phyloP scores from a whole-genome alignment of 2,329 filamentous ascomycete species.

The Xylariaceae sp. region DNA sequence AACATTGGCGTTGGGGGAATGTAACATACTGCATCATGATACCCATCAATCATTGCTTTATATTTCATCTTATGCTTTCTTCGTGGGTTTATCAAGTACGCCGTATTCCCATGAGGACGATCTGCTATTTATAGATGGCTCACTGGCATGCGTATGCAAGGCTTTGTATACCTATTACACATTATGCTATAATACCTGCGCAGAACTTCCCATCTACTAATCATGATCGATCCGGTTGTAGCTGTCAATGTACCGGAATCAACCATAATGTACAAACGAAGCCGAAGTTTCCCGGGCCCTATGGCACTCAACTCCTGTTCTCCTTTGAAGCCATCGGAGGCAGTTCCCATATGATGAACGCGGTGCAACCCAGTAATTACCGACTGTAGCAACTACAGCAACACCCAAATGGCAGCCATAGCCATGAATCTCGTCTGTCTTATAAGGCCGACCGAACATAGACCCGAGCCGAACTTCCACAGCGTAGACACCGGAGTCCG shows the following conservation, averaged over 20 bases:
- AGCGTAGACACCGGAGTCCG: no score
- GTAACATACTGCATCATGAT: slow-evolving; percentile 11
- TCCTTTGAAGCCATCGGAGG: background rate
- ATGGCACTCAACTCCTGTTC: background rate
- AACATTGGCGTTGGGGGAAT: slow-evolving; percentile 10
- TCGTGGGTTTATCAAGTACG: background rate
- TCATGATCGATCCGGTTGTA: background rate
- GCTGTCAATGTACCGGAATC: background rate
- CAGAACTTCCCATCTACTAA: no score
- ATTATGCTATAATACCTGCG: background rate
- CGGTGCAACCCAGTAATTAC: background rate
- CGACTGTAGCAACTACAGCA: background rate
- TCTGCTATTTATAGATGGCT: background rate
- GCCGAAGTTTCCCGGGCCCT: background rate
- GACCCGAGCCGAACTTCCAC: no score
- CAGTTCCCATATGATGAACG: background rate
- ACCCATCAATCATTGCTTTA: slow-evolving; percentile 3
- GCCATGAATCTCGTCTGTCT: background rate
- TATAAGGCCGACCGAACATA: background rate
- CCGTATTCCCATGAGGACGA: slow-evolving; percentile 2
- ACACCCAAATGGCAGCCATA: background rate
- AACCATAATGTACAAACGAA: background rate
- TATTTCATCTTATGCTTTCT: background rate
- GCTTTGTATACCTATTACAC: slow-evolving; percentile 11
- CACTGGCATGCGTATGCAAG: background rate